Base-by-base conservation (phyloP, 768 basidiomycete species). In the Dentipellis sp. region DNA sequence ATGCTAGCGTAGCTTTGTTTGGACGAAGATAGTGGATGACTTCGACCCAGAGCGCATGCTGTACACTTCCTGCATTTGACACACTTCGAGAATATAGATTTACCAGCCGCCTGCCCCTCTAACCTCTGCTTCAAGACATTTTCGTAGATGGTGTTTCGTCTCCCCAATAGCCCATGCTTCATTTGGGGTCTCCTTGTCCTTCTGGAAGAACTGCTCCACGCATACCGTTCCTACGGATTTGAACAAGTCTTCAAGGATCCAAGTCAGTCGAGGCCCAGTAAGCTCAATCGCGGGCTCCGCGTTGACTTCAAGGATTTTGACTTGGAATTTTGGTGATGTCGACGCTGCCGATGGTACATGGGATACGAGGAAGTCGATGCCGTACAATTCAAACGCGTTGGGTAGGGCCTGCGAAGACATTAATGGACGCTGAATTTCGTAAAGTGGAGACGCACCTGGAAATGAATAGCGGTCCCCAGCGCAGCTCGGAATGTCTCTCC, bases 211-310 rank as follows among this genome's bases (percentile, higher is more conserved):
- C 1, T 93, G 90, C 52, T 74, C 74, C 2, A 95, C 77, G 61
- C 84, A 86, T 22, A 82, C 76, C 59, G 78, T 71, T 1, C 81
- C 82, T 16, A 91, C 87, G 1, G 81, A 77, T 36, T 72, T 71
- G 72, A 97, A 95, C 53, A 97, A 72, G 60, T 89, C 87, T 62
- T 86, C 81, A 53, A 97, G 71, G 47, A 94, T 82, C 80, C 88
- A 88, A 16, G 81, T 79, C 37, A 97, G 71, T 29, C 92, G 78
- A 37, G 84, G 78, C 1, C 94, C 97, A 0, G 94, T 94, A 54
- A 95, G 79, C 64, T 94, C 91, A 57, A 98, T 95, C 46, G 97
- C 97, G 1, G 97, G 95, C 60, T 94, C 94, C 6, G 95, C 84
- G 66, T 99, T 99, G 64, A 95, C 77, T 69, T 98, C 97, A 34